Conservation (phyloP, 1,284 basidiomycete genomes). For the Jaminaea rosea region DNA sequence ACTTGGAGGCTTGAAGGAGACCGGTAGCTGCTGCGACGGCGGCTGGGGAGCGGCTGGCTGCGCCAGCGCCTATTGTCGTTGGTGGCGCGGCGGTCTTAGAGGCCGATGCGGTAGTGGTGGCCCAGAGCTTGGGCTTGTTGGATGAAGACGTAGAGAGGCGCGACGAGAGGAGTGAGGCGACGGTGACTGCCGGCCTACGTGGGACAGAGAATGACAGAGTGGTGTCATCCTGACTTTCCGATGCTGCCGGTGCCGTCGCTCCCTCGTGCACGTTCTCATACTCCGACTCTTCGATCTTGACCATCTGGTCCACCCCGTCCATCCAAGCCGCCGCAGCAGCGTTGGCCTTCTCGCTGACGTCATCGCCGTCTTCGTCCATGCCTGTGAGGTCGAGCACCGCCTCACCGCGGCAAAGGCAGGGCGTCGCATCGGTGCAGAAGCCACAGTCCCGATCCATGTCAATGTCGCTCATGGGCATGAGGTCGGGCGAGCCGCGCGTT, state of each 20-base stretch:
- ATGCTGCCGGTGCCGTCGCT: neutral
- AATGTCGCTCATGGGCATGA: neutral
- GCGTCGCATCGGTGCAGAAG: constrained; percentile 11
- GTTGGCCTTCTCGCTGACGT: neutral
- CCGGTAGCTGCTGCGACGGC: neutral
- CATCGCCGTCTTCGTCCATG: neutral
- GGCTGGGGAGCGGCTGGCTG: no score
- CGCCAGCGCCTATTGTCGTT: no score
- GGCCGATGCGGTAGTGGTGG: neutral
- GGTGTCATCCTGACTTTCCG: neutral
- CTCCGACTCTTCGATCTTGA: constrained; percentile 5
- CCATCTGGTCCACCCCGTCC: neutral
- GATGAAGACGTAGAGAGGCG: neutral
- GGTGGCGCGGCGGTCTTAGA: no score
- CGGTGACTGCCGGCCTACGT: neutral
- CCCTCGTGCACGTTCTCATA: neutral
- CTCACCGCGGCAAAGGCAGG: constrained; percentile 11
- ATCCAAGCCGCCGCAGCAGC: neutral
- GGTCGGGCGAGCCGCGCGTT: neutral
- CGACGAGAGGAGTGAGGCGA: constrained; percentile 1
- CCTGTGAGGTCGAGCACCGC: constrained; percentile 10
- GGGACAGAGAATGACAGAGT: neutral
- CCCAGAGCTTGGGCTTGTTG: neutral
- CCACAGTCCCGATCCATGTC: constrained; percentile 13
- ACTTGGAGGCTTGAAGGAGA: neutral